Evolutionary conservation across 495 filamentous ascomycete species (phyloP).

Genomic region (Cryomyces antarcticus): DNA sequence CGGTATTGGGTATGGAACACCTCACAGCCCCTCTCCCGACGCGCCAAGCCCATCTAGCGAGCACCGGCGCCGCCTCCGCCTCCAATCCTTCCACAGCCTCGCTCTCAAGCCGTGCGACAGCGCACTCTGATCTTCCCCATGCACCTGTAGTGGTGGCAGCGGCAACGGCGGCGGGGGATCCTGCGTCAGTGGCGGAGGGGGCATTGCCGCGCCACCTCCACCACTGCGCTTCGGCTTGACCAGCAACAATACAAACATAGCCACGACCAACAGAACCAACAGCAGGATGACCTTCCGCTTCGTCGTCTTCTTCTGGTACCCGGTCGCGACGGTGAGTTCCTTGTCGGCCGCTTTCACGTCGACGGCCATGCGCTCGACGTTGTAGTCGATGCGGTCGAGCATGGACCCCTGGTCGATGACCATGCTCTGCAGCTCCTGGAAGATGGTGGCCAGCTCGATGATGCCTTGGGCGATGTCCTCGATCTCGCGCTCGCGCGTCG

Average conservation of each 20-base stretch:
- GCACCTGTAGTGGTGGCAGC: neutral
- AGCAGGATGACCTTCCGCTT: slow-evolving; percentile 84
- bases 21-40: too few species aligned
- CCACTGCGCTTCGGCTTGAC: slow-evolving; percentile 45
- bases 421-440: slow-evolving; percentile 89
- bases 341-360: slow-evolving; percentile 85
- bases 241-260: slow-evolving; percentile 65
- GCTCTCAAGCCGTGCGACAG: too few species aligned
- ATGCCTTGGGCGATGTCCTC: slow-evolving; percentile 95
- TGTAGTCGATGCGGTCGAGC: slow-evolving; percentile 95
- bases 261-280: slow-evolving; percentile 62
- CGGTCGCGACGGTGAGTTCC: slow-evolving; percentile 64
- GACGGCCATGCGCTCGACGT: slow-evolving; percentile 76
- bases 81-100: too few species aligned
- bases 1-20: too few species aligned
- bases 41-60: too few species aligned
- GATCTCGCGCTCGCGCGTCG: slow-evolving; percentile 89
- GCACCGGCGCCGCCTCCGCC: too few species aligned
- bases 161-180: neutral
- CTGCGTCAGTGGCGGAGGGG: neutral
- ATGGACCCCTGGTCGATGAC: slow-evolving; percentile 97
- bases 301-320: slow-evolving; percentile 73
- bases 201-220: neutral
- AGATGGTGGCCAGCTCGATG: slow-evolving; percentile 88
- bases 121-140: too few species aligned